phyloP scores from a whole-genome alignment of 352 stramenopile species.

The Globisporangium barbulae region DNA sequence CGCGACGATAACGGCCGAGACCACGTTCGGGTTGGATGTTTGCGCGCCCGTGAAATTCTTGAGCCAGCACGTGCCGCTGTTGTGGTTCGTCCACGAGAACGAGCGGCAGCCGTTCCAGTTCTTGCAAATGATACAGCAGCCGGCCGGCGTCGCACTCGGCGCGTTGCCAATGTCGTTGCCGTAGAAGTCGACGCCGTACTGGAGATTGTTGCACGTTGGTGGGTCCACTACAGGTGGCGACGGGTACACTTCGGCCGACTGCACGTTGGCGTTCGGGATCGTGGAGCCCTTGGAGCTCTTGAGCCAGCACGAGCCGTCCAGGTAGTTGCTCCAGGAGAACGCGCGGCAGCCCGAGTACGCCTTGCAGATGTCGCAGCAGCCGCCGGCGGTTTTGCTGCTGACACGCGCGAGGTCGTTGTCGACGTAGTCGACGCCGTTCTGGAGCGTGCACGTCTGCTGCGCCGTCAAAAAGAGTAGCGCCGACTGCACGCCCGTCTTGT shows the following conservation, averaged over 20 bases:
- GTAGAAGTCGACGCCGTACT: slow-evolving; percentile 7
- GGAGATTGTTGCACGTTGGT: neutral
- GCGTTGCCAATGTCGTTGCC: slow-evolving; percentile 17
- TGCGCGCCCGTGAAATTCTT: slow-evolving; percentile 25
- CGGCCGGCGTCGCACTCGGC: slow-evolving; percentile 6
- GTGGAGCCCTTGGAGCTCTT: slow-evolving; percentile 37
- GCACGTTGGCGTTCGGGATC: neutral
- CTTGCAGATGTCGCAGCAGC: slow-evolving; percentile 18
- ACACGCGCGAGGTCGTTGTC: slow-evolving; percentile 16
- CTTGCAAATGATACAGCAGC: slow-evolving; percentile 17
- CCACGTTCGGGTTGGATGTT: neutral
- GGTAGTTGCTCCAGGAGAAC: slow-evolving; percentile 43
- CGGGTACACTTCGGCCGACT: slow-evolving; percentile 10
- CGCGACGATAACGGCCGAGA: neutral
- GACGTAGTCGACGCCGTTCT: slow-evolving; percentile 26
- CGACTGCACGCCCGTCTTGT: slow-evolving; percentile 18
- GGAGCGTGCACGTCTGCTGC: slow-evolving; percentile 22
- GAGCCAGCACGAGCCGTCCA: slow-evolving; percentile 56
- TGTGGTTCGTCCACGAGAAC: slow-evolving; percentile 49
- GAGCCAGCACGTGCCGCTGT: slow-evolving; percentile 52
- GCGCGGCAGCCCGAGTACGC: slow-evolving; percentile 25
- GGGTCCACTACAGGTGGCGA: neutral
- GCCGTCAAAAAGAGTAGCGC: slow-evolving; percentile 11
- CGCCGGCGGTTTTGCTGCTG: neutral
- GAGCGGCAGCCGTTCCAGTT: slow-evolving; percentile 9